Base-by-base conservation (phyloP, 257 asterid species). In the Forsythia viridissima region DNA sequence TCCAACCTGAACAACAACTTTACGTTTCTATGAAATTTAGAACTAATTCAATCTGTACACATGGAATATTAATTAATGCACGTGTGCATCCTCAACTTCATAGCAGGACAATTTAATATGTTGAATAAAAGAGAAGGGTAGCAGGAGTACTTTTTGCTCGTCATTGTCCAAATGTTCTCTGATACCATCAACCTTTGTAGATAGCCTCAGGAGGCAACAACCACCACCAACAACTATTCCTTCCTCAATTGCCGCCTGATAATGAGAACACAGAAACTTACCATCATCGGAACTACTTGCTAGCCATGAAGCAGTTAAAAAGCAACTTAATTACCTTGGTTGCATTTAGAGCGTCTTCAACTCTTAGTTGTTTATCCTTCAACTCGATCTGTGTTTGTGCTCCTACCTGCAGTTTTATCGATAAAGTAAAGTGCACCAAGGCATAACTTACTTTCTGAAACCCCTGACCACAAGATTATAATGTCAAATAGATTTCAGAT, bases 171-270 rank as follows among this genome's bases (percentile, higher is more conserved):
- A 73, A 21, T 75, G 84, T 21, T 77, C 83, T 86, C 80, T 90
- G 74, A 90, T 81, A 66, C 75, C 74, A 67, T 86, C 87, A 43
- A 92, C 91, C 88, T 91, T 93, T 34, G 85, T 79, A 6, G 98
- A 85, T 71, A 93, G 89, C 82, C 98, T 82, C 63, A 93, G 82
- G 38, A 93, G 93, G 86, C 98, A 93, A 80, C 97, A 93, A 16
- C 95, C 96, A 1, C 96, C 98, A 1, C 98, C 97, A 72, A 93
- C 95, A 0, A 93, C 97, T 10, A 93, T 91, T 76, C 98, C 97
- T 88, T 93, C 98, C 87, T 92, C 97, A 5, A 91, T 90, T 37
- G 98, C 97, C 1, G 97, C 96, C 98, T 93, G 73, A 52, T 74
- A 24, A 72, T 37, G 72, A 37, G 24, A 80, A 72, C 10, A 48